Base-by-base conservation (phyloP, 2,329 filamentous ascomycete genomes). In the Pseudohalonectria lignicola region DNA sequence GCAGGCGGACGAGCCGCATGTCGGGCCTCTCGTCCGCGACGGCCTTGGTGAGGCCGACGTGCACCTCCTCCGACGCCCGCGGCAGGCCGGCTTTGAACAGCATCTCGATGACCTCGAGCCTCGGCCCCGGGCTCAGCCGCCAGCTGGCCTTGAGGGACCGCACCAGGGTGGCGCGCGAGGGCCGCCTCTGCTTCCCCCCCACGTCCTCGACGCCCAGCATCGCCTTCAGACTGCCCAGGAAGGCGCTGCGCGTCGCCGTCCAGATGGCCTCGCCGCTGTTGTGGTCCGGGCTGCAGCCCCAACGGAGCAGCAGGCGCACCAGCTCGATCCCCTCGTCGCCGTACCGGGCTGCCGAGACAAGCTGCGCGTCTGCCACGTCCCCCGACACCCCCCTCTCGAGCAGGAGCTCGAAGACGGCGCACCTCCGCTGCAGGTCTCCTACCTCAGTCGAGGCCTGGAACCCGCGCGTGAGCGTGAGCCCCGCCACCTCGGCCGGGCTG, bases 371-470 rank as follows among this genome's bases (percentile, higher is more conserved):
- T 0, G 77, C 59, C 1, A 65, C 59, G 10, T 73, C 68, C 2
- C 71, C 69, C 0, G 52, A 52, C 2, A 74, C 64, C 0, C 71
- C 71, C 25, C 60, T 60, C 10, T 64, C 55, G 0, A 79, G 51
- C 2, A 79, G 56, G 2, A 70, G 50, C 37, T 66, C 59, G 32
- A 77, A 72, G 3, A 76, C 57, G 17, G 60, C 59, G 0, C 64
- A 64, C 2, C 71, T 58, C 29, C 61, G 64, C 37, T 59, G 60
- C 4, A 76, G 51, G 41, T 75, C 67, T 2, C 63, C 53, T 2
- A 75, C 58, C 37, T 71, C 65, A 0, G 67, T 73, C 0, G 72
- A 70, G 2, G 70, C 71, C 42, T 74, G 67, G 32, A 77, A 76
- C 0, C 66, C 71, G 29, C 62, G 61, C 21, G 66, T 60, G 4